These are phyloP conservation scores for Candida albicans DNA, from an alignment of 1,139 yeast genomes.

Conservation along the genomic window DNA sequence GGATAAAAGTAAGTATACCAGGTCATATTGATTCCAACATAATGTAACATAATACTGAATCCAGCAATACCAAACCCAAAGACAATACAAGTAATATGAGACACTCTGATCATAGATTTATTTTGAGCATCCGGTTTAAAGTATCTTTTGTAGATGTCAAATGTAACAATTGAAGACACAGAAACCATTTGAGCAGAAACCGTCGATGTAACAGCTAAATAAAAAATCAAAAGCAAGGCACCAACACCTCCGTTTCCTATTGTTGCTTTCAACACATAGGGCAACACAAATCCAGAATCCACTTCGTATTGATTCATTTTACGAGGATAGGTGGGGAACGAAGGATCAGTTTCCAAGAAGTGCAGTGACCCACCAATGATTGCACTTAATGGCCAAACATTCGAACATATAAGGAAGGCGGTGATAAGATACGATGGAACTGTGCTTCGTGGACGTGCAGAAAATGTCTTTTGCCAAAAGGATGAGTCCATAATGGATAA, in stretches of 20 bases:
- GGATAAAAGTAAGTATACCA: slow-evolving; percentile 39
- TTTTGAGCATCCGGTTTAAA: slow-evolving; percentile 29
- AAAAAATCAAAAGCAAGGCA: slow-evolving; percentile 27
- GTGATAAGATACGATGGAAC: slow-evolving; percentile 41
- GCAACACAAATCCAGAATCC: slow-evolving; percentile 29
- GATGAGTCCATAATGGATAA: slow-evolving; percentile 33
- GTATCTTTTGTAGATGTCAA: slow-evolving; percentile 32
- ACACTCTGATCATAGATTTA: slow-evolving; percentile 26
- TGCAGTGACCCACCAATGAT: slow-evolving; percentile 29
- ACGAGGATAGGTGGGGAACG: slow-evolving; percentile 33
- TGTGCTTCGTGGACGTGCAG: slow-evolving; percentile 33
- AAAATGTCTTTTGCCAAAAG: slow-evolving; percentile 37
- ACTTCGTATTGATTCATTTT: slow-evolving; percentile 26
- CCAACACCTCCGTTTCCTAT: slow-evolving; percentile 31
- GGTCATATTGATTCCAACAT: slow-evolving; percentile 32
- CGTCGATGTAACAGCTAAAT: slow-evolving; percentile 34
- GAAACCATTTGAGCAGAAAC: slow-evolving; percentile 35
- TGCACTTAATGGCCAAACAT: slow-evolving; percentile 35
- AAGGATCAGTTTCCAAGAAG: slow-evolving; percentile 25
- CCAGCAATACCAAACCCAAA: slow-evolving; percentile 33
- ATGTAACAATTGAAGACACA: slow-evolving; percentile 30
- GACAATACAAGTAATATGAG: slow-evolving; percentile 28
- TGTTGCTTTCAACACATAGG: slow-evolving; percentile 27
- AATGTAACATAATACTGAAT: slow-evolving; percentile 31
- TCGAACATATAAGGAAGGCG: slow-evolving; percentile 31